These are phyloP conservation scores for Oryza punctata DNA, from an alignment of 176 grass and related monocot genomes.

Conservation along the genomic window DNA sequence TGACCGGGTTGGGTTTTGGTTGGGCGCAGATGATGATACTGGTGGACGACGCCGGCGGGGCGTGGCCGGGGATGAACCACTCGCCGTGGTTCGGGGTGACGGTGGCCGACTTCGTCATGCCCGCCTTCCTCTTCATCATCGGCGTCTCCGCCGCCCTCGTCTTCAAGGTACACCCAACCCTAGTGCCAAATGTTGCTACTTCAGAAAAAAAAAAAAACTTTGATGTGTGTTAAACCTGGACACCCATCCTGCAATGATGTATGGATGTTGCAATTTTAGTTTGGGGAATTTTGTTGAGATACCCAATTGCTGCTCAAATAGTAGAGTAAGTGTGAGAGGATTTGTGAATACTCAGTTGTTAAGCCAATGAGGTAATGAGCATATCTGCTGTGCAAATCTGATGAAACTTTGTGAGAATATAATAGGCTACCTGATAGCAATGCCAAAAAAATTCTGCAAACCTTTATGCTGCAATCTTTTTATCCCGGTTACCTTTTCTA, in stretches of 20 bases:
- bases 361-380: background rate
- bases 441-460: background rate
- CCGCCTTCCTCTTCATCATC: conserved; percentile 91
- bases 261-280: background rate
- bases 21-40: conserved; percentile 81
- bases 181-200: background rate
- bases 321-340: background rate
- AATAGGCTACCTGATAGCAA: background rate
- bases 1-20: background rate
- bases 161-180: conserved; percentile 61
- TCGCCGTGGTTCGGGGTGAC: conserved; percentile 91
- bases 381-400: background rate
- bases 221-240: background rate
- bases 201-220: background rate
- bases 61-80: conserved; percentile 92
- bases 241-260: no score
- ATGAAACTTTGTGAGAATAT: background rate
- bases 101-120: conserved; percentile 96
- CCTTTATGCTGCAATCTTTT: background rate
- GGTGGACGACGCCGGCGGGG: conserved; percentile 87
- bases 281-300: background rate
- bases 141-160: conserved; percentile 81
- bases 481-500: background rate
- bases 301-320: background rate
- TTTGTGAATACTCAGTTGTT: background rate